Evolutionary conservation across 768 basidiomycete genomes (phyloP), one percentile per base, ranked within the genome.

Genomic region (Favolaschia claudopus): DNA sequence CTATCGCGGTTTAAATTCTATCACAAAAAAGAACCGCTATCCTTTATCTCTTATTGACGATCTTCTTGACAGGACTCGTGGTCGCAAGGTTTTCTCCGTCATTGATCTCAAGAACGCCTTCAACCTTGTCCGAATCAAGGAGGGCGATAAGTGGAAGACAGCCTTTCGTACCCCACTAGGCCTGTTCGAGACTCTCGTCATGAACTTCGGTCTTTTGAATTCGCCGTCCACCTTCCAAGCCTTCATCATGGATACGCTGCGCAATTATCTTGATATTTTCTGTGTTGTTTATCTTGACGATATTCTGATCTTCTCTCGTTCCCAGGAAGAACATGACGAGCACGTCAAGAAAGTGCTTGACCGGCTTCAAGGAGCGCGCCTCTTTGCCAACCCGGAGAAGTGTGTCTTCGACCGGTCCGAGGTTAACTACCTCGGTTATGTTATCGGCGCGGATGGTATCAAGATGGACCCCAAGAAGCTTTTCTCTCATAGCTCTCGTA

Each of bases 251-350:
- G 74, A 77, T 50, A 72, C 73, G 12, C 67, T 83, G 8, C 66
- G 67, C 12, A 74, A 80, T 31, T 55, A 74, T 8, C 56, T 83
- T 29, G 78, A 76, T 40, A 56, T 76, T 20, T 68, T 69, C 44
- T 73, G 72, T 52, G 70, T 82, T 25, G 74, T 83, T 38, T 83
- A 82, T 64, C 52, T 82, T 1, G 76, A 81, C 50, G 72, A 81
- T 62, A 79, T 81, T 55, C 70, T 82, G 9, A 77, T 82, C 25
- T 83, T 75, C 55, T 81, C 80, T 33, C 39, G 63, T 14, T 60
- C 62, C 14, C 64, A 56, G 22, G 64, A 71, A n/a, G 69, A 79
- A 22, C 79, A 82, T 46, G 61, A 68, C n/a, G 25, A 49, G 4
- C 72, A 74, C 27, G 74, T 79, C 36, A 55, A 59, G 14, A 44